Evolutionary conservation across 495 filamentous ascomycete species (phyloP), one percentile per base, ranked within the genome.

Genomic region (Penicillium antarcticum): DNA sequence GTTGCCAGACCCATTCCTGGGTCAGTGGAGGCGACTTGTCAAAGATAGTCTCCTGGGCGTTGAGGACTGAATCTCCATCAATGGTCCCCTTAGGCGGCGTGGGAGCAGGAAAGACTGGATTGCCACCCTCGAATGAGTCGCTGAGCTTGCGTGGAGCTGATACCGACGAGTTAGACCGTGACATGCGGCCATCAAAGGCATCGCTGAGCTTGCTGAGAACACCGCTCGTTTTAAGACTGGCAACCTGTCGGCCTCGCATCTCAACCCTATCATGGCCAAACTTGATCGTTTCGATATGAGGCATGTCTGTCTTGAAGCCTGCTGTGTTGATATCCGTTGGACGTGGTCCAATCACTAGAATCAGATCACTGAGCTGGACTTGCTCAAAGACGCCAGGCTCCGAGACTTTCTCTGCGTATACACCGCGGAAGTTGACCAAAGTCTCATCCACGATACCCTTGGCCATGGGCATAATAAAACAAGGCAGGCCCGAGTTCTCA

Each of bases 401-500:
- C 18, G 48, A 56, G 4, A 23, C 36, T 9, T 19, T 34, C 4
- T 33, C 42, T 45, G 42, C 31, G 17, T 45, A 45, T 9, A 45
- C 11, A 9, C 53, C 48, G 13, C 43, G 43, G 11, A 52, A 56
- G 13, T 47, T 51, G 0, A 43, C 12, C 18, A 48, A 19, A 12
- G 16, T 52, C 21, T 56, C 53, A 36, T 56, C 38, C 32, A 52
- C 44, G 11, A 56, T 26, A 1, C 53, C 53, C 14, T 56, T 56
- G 7, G 48, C 53, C 53, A 56, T 52, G 1, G 48, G 53, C 10
- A 32, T 47, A 21, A 34, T 29, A 19, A 36, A 56, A 32, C 42
- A 47, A 19, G 48, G 43, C 10, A 56, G 7, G 6, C 39, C 46
- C 3, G 43, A 56, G 0, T 39, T 42, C 17, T 47, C 42, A 9